Conservation (phyloP, 78 protist species). For the Cavenderia fasciculata region DNA sequence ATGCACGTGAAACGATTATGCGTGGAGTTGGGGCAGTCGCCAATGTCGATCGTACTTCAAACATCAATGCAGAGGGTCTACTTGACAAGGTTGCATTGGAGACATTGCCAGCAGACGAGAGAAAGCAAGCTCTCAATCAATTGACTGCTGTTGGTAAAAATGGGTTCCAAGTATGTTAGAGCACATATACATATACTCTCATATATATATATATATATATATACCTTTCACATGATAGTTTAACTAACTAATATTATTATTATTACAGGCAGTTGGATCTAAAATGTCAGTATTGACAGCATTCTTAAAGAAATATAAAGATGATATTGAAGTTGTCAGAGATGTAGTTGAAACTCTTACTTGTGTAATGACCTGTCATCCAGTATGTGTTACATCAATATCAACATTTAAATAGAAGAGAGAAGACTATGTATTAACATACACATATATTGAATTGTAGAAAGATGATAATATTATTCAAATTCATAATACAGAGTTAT, state of each 20-base stretch:
- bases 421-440: background rate
- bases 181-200: no score
- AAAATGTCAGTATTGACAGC: slow-evolving; percentile 37
- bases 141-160: slow-evolving; percentile 12
- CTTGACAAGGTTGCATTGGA: slow-evolving; percentile 11
- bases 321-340: slow-evolving; percentile 38
- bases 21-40: background rate
- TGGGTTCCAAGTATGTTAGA: slow-evolving; percentile 31
- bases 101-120: background rate
- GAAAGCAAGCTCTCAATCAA: slow-evolving; percentile 8
- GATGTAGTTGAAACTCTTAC: slow-evolving; percentile 41
- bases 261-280: slow-evolving; percentile 67
- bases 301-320: background rate
- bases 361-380: slow-evolving; percentile 24
- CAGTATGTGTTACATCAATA: slow-evolving; percentile 32
- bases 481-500: slow-evolving; percentile 75
- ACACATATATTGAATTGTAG: background rate
- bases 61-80: slow-evolving; percentile 13
- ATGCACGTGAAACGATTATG: background rate
- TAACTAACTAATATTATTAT: no score
- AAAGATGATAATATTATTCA: slow-evolving; percentile 76
- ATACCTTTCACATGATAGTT: no score
- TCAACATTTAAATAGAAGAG: background rate
- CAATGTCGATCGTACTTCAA: background rate
- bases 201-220: no score